A percentile compares a stretch with the other conserved stretches of the same genome.
Conservation (phyloP, 2,329 filamentous ascomycete species). For the Monilinia aucupariae region DNA sequence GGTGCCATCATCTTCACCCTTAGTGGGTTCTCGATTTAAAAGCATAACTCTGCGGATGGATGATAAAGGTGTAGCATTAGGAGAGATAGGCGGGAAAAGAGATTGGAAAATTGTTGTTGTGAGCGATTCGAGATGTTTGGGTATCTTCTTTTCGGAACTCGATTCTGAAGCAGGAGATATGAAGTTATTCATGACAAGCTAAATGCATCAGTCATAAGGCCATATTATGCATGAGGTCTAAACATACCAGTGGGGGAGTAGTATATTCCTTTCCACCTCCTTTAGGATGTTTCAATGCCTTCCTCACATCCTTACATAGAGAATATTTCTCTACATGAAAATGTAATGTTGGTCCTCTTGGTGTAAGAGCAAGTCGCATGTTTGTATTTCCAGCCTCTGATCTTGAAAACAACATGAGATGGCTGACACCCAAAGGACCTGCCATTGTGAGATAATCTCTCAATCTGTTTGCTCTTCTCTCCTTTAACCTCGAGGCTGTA, state of each 20-base stretch:
- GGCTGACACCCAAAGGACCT: conserved; percentile 85
- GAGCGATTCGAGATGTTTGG: conserved; percentile 88
- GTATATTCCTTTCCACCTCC: conserved; percentile 80
- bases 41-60: conserved; percentile 91
- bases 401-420: conserved; percentile 87
- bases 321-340: conserved; percentile 95
- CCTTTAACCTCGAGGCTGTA: conserved; percentile 82
- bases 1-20: conserved; percentile 50
- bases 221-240: background rate
- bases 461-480: conserved; percentile 80
- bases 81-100: conserved; percentile 91
- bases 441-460: conserved; percentile 95
- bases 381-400: conserved; percentile 90
- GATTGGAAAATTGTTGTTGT: conserved; percentile 94
- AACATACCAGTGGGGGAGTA: conserved; percentile 68
- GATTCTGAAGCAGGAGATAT: conserved; percentile 53
- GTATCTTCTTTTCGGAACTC: conserved; percentile 63
- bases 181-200: conserved; percentile 99
- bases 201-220: background rate
- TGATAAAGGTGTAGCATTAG: conserved; percentile 79
- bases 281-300: conserved; percentile 74
- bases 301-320: conserved; percentile 82
- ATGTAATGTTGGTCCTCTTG: conserved; percentile 85
- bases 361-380: conserved; percentile 78
- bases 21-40: conserved; percentile 69